Conservation (phyloP, 805 yeast species). For the Candida sanyiensis region DNA sequence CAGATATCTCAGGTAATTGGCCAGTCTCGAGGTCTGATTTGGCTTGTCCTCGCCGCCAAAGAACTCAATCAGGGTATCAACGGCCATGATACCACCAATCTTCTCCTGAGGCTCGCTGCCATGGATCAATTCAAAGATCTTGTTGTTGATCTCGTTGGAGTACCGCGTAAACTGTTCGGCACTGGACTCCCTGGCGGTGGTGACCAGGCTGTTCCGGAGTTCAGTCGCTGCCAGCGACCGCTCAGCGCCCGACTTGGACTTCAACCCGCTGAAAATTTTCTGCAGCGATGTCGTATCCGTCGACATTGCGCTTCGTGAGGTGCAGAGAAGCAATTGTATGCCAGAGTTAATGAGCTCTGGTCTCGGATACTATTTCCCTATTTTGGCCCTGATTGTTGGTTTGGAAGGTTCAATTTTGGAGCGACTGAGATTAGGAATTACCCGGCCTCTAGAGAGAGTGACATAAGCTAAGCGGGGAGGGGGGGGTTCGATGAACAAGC, state of each 20-base stretch:
- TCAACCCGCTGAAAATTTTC: slow-evolving; percentile 32
- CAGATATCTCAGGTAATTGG: slow-evolving; percentile 78
- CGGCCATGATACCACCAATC: slow-evolving; percentile 87
- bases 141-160: slow-evolving; percentile 80
- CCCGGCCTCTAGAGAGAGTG: slow-evolving; percentile 3
- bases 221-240: slow-evolving; percentile 57
- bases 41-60: slow-evolving; percentile 84
- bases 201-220: slow-evolving; percentile 59
- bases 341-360: no score
- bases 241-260: slow-evolving; percentile 31
- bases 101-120: slow-evolving; percentile 66
- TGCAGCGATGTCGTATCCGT: slow-evolving; percentile 28
- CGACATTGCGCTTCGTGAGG: neutral
- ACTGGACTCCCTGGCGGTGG: slow-evolving; percentile 74
- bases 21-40: slow-evolving; percentile 82
- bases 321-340: no score
- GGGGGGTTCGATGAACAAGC: no score
- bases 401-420: neutral
- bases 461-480: no score
- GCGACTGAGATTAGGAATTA: neutral
- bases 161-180: slow-evolving; percentile 77
- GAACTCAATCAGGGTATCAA: slow-evolving; percentile 79
- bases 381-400: no score
- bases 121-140: slow-evolving; percentile 79
- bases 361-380: no score